These are phyloP conservation scores for Boletus rubescentipes DNA, from an alignment of 768 basidiomycete species.

Conservation along the genomic window DNA sequence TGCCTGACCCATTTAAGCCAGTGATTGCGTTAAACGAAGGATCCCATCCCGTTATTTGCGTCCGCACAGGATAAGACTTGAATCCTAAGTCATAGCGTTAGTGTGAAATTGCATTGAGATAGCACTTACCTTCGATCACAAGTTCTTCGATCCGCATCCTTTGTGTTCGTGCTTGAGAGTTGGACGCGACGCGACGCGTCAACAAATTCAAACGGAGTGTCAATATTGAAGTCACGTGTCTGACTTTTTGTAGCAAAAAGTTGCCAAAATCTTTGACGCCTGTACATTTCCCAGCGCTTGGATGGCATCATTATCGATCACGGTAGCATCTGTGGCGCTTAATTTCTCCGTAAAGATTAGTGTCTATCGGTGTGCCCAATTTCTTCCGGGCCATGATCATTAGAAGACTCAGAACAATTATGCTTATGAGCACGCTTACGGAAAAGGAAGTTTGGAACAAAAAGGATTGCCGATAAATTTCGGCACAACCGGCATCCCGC, in stretches of 20 bases:
- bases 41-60: constrained; percentile 96
- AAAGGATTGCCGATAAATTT: constrained; percentile 14
- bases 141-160: constrained; percentile 94
- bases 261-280: constrained; percentile 6
- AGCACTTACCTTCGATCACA: constrained; percentile 74
- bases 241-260: not conserved
- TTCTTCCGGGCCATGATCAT: not conserved
- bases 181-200: constrained; percentile 35
- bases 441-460: constrained; percentile 22
- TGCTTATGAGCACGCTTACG: not conserved
- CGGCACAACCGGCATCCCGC: constrained; percentile 11
- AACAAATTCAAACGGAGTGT: constrained; percentile 26
- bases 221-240: constrained; percentile 19
- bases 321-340: not conserved
- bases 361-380: not conserved
- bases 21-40: constrained; percentile 98
- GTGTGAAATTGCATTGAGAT: not conserved
- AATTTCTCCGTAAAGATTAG: not conserved
- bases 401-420: no score
- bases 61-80: constrained; percentile 96
- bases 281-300: constrained; percentile 18
- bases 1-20: constrained; percentile 92
- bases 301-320: not conserved
- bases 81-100: constrained; percentile 57
- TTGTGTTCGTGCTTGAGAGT: constrained; percentile 2